phyloP scores from a whole-genome alignment of 371 early-diverging fungal genomes.

The Parasitella parasitica region DNA sequence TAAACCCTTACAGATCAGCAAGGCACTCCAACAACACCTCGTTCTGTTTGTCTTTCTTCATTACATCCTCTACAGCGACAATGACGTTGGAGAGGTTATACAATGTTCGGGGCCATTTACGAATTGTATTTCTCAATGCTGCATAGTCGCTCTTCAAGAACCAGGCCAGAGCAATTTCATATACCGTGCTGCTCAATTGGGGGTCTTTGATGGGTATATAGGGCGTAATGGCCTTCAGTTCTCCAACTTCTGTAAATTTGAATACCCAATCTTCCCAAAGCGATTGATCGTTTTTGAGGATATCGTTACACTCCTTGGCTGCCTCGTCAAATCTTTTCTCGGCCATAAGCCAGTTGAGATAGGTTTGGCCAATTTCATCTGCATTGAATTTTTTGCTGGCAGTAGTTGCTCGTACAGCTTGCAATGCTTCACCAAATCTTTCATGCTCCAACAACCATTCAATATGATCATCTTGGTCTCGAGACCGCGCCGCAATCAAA shows the following conservation, averaged over 20 bases:
- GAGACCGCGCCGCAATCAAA: conserved; percentile 82
- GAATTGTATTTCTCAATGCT: conserved; percentile 61
- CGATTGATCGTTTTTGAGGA: conserved; percentile 66
- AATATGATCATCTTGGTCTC: conserved; percentile 89
- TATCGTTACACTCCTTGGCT: conserved; percentile 66
- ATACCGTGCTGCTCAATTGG: conserved; percentile 76
- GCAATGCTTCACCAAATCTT: conserved; percentile 80
- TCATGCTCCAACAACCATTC: conserved; percentile 85
- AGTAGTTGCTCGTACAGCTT: conserved; percentile 46
- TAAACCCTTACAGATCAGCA: conserved; percentile 69
- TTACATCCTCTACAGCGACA: conserved; percentile 72
- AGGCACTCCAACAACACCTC: conserved; percentile 66
- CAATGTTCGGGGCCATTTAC: conserved; percentile 74
- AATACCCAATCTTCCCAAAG: conserved; percentile 94
- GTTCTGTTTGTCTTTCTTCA: conserved; percentile 56
- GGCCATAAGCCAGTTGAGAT: conserved; percentile 72
- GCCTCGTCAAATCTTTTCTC: conserved; percentile 72
- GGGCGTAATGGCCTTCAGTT: conserved; percentile 73
- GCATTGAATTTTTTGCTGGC: conserved; percentile 60
- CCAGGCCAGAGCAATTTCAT: conserved; percentile 84
- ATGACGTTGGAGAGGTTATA: conserved; percentile 76
- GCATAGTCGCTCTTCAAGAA: conserved; percentile 64
- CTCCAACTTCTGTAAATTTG: conserved; percentile 72
- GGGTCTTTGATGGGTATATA: conserved; percentile 80
- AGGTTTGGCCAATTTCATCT: conserved; percentile 80